These are phyloP conservation scores for Backusella sp. DNA, from an alignment of 192 early-diverging fungal species.

Conservation along the genomic window DNA sequence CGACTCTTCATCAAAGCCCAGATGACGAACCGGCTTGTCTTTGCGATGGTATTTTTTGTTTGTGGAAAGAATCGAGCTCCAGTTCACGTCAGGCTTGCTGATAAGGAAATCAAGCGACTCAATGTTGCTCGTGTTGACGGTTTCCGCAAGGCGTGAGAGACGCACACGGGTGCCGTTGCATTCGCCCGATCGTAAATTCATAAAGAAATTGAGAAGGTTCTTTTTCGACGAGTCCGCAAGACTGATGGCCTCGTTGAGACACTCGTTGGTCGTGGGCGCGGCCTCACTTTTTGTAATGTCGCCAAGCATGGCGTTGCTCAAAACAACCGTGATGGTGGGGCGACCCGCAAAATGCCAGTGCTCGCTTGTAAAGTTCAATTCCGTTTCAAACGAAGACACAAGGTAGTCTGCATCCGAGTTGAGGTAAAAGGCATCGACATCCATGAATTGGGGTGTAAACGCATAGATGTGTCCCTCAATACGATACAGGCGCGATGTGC, in stretches of 20 bases:
- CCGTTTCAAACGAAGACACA: conserved; percentile 73
- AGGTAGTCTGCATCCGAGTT: conserved; percentile 83
- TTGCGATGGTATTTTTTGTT: conserved; percentile 41
- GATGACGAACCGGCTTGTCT: conserved; percentile 32
- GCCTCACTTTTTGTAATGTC: conserved; percentile 43
- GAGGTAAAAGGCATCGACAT: conserved; percentile 85
- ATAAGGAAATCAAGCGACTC: conserved; percentile 83
- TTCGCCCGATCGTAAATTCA: conserved; percentile 68
- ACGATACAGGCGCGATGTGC: conserved; percentile 78
- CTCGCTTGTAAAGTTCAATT: conserved; percentile 70
- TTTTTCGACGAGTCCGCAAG: conserved; percentile 40
- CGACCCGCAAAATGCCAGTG: conserved; percentile 73
- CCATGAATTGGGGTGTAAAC: conserved; percentile 87
- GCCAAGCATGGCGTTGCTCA: conserved; percentile 82
- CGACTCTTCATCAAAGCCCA: conserved; percentile 48
- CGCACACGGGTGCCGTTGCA: conserved; percentile 72
- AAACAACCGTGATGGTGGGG: conserved; percentile 73
- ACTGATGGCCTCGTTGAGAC: neutral
- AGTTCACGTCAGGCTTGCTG: conserved; percentile 53
- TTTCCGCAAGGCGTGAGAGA: conserved; percentile 70
- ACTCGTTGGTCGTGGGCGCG: conserved; percentile 19
- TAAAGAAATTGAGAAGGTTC: conserved; percentile 84
- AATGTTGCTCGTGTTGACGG: conserved; percentile 76
- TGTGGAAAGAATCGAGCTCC: conserved; percentile 48
- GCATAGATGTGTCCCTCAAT: conserved; percentile 81